Conservation (phyloP, 306 rosid genomes). For the Lathyrus aphaca region DNA sequence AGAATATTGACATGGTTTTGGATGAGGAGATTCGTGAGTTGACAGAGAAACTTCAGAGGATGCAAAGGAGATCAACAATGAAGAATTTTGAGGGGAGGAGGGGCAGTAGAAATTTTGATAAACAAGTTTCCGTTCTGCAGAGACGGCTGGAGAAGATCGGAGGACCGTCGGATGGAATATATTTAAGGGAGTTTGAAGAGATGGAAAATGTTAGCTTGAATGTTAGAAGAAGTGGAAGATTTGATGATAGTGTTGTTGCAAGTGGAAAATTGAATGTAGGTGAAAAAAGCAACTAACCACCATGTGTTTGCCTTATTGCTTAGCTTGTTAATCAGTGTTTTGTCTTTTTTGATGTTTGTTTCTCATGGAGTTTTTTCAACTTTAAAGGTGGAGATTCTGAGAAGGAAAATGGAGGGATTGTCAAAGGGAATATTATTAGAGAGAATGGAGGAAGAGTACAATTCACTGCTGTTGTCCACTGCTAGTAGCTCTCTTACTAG, state of each 20-base stretch:
- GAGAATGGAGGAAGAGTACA: constrained; percentile 89
- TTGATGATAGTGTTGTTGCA: constrained; percentile 51
- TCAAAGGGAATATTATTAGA: constrained; percentile 77
- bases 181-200: constrained; percentile 61
- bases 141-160: constrained; percentile 60
- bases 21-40: constrained; percentile 68
- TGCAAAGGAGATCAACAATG: constrained; percentile 56
- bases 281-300: not conserved
- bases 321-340: not conserved
- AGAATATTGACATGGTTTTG: constrained; percentile 47
- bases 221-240: constrained; percentile 40
- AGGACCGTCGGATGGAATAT: constrained; percentile 58
- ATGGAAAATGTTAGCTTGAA: constrained; percentile 66
- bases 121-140: constrained; percentile 60
- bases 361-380: constrained; percentile 29
- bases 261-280: constrained; percentile 72
- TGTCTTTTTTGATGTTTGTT: constrained; percentile 14
- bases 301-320: not conserved
- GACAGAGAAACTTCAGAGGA: constrained; percentile 65
- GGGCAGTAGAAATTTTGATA: constrained; percentile 62
- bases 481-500: constrained; percentile 57
- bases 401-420: constrained; percentile 86
- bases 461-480: constrained; percentile 66
- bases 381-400: constrained; percentile 78
- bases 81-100: constrained; percentile 41